A percentile compares a stretch with the other conserved stretches of the same genome.
Conservation (phyloP, 208 protist species). For the Wallacemonas rigidus region DNA sequence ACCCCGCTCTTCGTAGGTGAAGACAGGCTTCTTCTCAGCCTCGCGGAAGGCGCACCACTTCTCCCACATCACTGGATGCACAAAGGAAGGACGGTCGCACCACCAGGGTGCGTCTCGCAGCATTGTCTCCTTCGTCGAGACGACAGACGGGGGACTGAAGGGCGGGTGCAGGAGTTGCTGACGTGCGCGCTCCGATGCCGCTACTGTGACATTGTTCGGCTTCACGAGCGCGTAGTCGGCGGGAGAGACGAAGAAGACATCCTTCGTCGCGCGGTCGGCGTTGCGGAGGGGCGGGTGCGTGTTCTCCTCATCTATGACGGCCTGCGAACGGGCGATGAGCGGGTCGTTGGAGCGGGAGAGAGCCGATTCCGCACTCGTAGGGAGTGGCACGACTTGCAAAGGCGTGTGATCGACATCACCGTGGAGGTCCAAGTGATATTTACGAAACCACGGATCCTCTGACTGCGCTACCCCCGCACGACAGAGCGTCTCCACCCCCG, state of each 20-base stretch:
- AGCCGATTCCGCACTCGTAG: conserved; percentile 27
- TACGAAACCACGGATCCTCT: conserved; percentile 57
- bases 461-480: conserved; percentile 27
- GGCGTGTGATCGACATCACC: conserved; percentile 50
- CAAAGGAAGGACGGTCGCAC: conserved; percentile 41
- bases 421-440: conserved; percentile 68
- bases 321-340: conserved; percentile 18
- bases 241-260: conserved; percentile 43
- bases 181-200: conserved; percentile 47
- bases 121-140: not conserved
- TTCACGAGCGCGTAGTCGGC: conserved; percentile 45
- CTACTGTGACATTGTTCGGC: conserved; percentile 54
- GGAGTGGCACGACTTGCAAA: conserved; percentile 38
- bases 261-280: conserved; percentile 10
- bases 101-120: not conserved
- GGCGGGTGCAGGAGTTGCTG: conserved; percentile 55
- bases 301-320: conserved; percentile 29
- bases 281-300: not conserved
- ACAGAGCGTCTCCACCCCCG: conserved; percentile 32
- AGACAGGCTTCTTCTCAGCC: conserved; percentile 21
- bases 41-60: conserved; percentile 66
- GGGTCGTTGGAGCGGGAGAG: conserved; percentile 37
- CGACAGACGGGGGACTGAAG: conserved; percentile 37
- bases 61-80: conserved; percentile 72
- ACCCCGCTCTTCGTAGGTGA: conserved; percentile 75